Base-by-base conservation (phyloP, 495 filamentous ascomycete genomes). In the Talaromyces proteolyticus region DNA sequence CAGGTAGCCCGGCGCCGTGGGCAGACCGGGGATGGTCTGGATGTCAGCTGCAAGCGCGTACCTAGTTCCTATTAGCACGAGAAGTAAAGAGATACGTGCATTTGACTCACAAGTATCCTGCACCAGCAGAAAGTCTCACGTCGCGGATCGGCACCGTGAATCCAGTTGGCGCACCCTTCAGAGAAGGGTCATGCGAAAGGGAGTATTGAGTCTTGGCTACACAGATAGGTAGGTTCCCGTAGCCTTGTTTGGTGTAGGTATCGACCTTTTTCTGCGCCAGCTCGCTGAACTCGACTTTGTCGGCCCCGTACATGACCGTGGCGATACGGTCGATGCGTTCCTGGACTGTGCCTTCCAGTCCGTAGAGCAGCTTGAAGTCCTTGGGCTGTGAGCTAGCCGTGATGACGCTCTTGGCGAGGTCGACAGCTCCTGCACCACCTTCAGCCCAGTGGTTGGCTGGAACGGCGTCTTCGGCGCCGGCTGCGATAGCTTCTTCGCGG, bases 141-240 rank as follows among this genome's bases (percentile, higher is more conserved):
- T 98, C 93, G 52, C 92, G 73, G 54, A 98, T 96, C 8, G 93
- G 93, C 18, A 98, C 87, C 5, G 88, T 95, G 65, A 98, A 98
- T 19, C 92, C 93, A 6, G 86, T 88, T 12, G 93, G 93, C n/a
- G 93, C 93, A 43, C 93, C 93, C 74, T 98, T 98, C 53, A 98
- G 77, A 18, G 85, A 80, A 11, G 91, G 86, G 64, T 98, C 93
- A 61, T 97, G 93, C 62, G 87, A 92, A 54, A 98, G 81, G 19
- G 88, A 94, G 69, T 98, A 98, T 68, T 98, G 93, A 37, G 93
- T 96, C 81, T 97, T 98, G 51, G 92, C 91, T 52, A 96, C 84
- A 68, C 92, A 97, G 65, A 96, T 95, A 3, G 93, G 93, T 52
- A 97, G 76, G 58, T 94, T 89, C 8, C 84, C 82, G 59, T 94